A percentile compares a stretch with the other conserved stretches of the same genome.
phyloP scores from a whole-genome alignment of 2,329 filamentous ascomycete genomes.

The Claviceps humidiphila region DNA sequence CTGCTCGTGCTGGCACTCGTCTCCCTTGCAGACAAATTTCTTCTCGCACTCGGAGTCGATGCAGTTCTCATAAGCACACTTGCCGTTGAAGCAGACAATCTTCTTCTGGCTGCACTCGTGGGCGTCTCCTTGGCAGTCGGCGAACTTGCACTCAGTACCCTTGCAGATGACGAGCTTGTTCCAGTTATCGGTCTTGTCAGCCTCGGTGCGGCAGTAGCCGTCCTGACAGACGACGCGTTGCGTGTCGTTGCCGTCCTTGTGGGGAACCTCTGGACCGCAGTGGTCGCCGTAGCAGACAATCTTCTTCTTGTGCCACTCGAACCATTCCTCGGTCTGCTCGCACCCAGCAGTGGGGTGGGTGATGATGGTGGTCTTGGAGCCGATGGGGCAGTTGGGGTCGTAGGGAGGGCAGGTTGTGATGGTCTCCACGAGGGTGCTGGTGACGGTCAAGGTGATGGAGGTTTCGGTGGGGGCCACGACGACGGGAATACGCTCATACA shows the following conservation, averaged over 20 bases:
- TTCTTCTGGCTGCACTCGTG: constrained; percentile 16
- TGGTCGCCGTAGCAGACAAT: constrained; percentile 22
- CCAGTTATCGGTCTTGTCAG: constrained; percentile 14
- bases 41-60: constrained; percentile 17
- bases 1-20: constrained; percentile 17
- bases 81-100: constrained; percentile 19
- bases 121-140: constrained; percentile 8
- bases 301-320: constrained; percentile 17
- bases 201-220: constrained; percentile 15
- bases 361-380: constrained; percentile 11
- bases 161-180: constrained; percentile 18
- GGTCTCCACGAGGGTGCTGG: constrained; percentile 15
- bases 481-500: background rate
- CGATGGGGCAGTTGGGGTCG: constrained; percentile 13
- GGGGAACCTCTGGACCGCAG: constrained; percentile 18
- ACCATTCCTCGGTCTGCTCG: constrained; percentile 1
- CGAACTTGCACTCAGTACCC: constrained; percentile 16
- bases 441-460: constrained; percentile 14
- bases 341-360: constrained; percentile 11
- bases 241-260: constrained; percentile 13
- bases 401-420: constrained; percentile 17
- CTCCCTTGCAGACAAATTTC: constrained; percentile 20
- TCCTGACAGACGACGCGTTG: constrained; percentile 21
- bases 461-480: background rate
- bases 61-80: constrained; percentile 18